These are phyloP conservation scores for Aureobasidium sp. DNA, from an alignment of 2,329 filamentous ascomycete species.

Conservation along the genomic window DNA sequence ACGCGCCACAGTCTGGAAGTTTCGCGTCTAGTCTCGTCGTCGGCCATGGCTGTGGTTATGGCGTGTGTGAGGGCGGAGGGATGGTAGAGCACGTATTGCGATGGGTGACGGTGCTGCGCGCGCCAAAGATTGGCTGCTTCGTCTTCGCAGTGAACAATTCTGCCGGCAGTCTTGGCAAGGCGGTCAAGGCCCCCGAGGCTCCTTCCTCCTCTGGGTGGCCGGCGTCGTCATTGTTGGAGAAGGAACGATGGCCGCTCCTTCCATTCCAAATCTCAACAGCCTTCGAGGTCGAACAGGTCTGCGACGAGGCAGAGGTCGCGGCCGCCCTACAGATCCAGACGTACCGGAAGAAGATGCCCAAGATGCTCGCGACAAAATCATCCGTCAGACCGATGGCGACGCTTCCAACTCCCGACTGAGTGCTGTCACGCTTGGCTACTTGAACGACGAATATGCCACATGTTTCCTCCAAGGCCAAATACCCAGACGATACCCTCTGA, in stretches of 20 bases:
- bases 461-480: slow-evolving; percentile 54
- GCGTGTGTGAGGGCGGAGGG: background rate
- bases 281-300: slow-evolving; percentile 44
- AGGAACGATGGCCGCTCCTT: slow-evolving; percentile 17
- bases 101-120: background rate
- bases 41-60: slow-evolving; percentile 17
- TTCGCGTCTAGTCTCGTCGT: slow-evolving; percentile 24
- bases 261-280: slow-evolving; percentile 69
- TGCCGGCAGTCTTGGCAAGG: background rate
- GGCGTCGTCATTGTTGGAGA: background rate
- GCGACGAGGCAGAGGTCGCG: slow-evolving; percentile 39
- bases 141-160: background rate
- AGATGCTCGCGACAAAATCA: slow-evolving; percentile 56
- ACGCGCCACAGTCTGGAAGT: slow-evolving; percentile 77
- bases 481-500: slow-evolving; percentile 71
- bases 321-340: slow-evolving; percentile 21
- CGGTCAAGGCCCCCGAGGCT: background rate
- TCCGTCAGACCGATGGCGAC: slow-evolving; percentile 87
- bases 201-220: background rate
- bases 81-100: background rate
- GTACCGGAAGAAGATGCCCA: slow-evolving; percentile 24
- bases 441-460: slow-evolving; percentile 70
- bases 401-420: slow-evolving; percentile 83
- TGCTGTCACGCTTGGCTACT: slow-evolving; percentile 76
- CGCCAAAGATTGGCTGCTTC: background rate